phyloP scores from a whole-genome alignment of 225 moss, liverwort and hornwort genomes.

The Physcomitrium patens region DNA sequence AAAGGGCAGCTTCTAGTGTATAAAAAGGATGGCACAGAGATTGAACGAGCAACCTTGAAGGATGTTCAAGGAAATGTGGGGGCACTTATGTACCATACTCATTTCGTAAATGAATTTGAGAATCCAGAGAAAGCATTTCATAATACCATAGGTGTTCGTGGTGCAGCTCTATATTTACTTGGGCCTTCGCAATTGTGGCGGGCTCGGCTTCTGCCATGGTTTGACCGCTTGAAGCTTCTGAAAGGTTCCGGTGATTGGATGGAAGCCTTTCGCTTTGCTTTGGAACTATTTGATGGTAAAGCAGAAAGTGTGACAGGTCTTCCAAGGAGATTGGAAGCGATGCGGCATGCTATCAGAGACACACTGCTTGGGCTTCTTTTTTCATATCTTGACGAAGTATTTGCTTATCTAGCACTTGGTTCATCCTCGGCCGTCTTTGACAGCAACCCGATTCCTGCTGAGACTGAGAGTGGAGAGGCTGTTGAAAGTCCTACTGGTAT shows the following conservation, averaged over 20 bases:
- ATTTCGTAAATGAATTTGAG: constrained; percentile 58
- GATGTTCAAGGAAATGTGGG: constrained; percentile 53
- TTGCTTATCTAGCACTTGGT: constrained; percentile 63
- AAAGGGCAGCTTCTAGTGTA: constrained; percentile 62
- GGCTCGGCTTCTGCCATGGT: constrained; percentile 70
- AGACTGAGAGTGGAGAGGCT: not conserved
- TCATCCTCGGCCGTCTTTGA: constrained; percentile 35
- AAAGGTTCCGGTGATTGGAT: constrained; percentile 73
- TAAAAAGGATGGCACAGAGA: constrained; percentile 61
- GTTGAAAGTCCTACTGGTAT: not conserved
- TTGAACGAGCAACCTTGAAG: constrained; percentile 54
- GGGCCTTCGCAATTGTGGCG: constrained; percentile 62
- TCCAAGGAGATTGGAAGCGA: constrained; percentile 61
- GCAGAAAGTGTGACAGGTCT: constrained; percentile 69
- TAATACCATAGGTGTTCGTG: constrained; percentile 65
- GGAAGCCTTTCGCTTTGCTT: constrained; percentile 70
- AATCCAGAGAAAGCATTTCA: constrained; percentile 70
- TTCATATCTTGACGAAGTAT: constrained; percentile 71
- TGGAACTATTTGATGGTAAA: constrained; percentile 71
- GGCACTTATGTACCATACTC: constrained; percentile 61
- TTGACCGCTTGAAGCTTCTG: constrained; percentile 59
- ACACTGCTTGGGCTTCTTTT: constrained; percentile 63
- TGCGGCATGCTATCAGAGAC: constrained; percentile 64
- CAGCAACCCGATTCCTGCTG: constrained; percentile 8
- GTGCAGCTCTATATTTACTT: constrained; percentile 65